A percentile compares a stretch with the other conserved stretches of the same genome.
Evolutionary conservation across 345 rosid species (phyloP).

Genomic region (Punica granatum): DNA sequence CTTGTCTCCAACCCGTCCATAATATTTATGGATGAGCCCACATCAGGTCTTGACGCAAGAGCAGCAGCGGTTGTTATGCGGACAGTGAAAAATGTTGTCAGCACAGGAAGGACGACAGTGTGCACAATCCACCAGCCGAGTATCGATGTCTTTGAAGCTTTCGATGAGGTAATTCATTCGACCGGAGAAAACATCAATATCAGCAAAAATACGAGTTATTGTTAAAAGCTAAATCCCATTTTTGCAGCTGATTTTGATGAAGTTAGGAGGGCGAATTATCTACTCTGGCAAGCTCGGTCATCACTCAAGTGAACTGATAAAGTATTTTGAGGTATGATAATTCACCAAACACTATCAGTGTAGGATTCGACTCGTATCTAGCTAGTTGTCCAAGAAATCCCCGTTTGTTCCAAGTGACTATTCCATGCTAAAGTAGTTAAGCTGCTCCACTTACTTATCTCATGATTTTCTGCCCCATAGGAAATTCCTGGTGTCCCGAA

Average conservation of each 20-base stretch:
- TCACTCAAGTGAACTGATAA: slow-evolving; percentile 14
- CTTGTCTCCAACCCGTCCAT: slow-evolving; percentile 15
- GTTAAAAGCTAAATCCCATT: background rate
- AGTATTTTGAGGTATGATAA: slow-evolving; percentile 17
- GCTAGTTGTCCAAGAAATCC: too few relatives aligned
- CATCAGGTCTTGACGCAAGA: slow-evolving; percentile 15
- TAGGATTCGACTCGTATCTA: background rate
- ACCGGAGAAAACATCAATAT: background rate
- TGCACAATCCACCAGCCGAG: slow-evolving; percentile 23
- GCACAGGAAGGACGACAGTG: slow-evolving; percentile 17
- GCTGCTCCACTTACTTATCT: background rate
- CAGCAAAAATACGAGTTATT: too few relatives aligned
- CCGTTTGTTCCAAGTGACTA: too few relatives aligned
- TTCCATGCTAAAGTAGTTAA: background rate
- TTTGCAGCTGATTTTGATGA: slow-evolving; percentile 22
- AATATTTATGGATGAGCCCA: slow-evolving; percentile 20
- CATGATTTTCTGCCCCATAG: slow-evolving; percentile 17
- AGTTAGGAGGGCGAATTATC: slow-evolving; percentile 20
- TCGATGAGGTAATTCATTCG: slow-evolving; percentile 8
- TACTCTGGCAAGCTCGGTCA: slow-evolving; percentile 19
- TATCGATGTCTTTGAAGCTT: slow-evolving; percentile 16
- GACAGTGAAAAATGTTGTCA: slow-evolving; percentile 12
- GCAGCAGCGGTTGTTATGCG: slow-evolving; percentile 17
- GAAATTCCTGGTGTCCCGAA: slow-evolving; percentile 45
- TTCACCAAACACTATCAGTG: too few relatives aligned